Evolutionary conservation across 2,329 filamentous ascomycete species (phyloP), one percentile per base, ranked within the genome.

Genomic region (Penicillium fuscoglaucum): DNA sequence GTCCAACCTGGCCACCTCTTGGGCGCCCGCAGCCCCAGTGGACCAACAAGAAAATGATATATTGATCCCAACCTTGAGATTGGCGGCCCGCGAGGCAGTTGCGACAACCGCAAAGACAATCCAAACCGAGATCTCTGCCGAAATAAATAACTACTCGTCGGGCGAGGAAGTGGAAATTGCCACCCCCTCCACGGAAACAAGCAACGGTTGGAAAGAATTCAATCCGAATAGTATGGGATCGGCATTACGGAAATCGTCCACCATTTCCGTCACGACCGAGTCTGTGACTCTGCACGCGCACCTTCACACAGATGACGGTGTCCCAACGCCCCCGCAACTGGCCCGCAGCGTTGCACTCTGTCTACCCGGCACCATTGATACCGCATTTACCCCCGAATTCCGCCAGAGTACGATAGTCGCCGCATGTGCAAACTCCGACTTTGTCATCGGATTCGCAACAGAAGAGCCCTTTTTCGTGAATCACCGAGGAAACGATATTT

Each of bases 11-110:
- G 73, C 70, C 17, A 76, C 70, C n/a, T 70, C 72, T 3, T 78
- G 75, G 75, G 69, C 74, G 4, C 71, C 75, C 0, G 71, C 71
- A 2, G 69, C 72, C 24, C 66, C 69, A 19, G 66, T 73, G 39
- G 66, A 74, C 28, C 67, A 73, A 28, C 75, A 76, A 54, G 75
- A 76, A 53, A 71, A 71, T 31, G 74, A 77, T 58, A 70, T 77
- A 28, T 55, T 79, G 53, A 76, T 79, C 44, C 76, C 77, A 3
- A 74, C 76, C 13, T 62, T 79, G 43, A 75, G 75, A 52, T 70
- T 70, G 35, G 76, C 75, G n/a, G 75, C 75, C 35, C 72, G 74
- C 17, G 74, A 76, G 57, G 71, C 74, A n/a, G 73, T 78, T 10
- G 71, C 75, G 29, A 70, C 68, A 35, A 70, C 72, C 7, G 68